Conservation (phyloP, 352 stramenopile genomes). For the Sclerospora graminicola region DNA sequence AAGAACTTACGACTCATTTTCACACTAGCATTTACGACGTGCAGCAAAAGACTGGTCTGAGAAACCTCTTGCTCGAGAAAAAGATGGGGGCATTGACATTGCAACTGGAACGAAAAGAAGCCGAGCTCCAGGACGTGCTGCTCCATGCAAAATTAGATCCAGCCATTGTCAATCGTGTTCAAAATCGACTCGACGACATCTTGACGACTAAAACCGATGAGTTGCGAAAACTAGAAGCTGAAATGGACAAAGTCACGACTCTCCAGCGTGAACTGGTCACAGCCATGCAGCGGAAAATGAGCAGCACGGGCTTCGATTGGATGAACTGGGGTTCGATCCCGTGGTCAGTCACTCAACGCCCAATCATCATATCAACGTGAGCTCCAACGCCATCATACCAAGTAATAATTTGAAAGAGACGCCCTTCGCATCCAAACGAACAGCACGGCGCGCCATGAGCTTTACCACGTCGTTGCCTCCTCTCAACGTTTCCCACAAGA, state of each 20-base stretch:
- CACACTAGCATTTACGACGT: conserved; percentile 87
- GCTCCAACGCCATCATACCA: too few species aligned
- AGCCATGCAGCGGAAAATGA: conserved; percentile 81
- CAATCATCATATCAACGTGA: too few species aligned
- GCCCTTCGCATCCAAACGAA: too few species aligned
- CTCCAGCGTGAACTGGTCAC: conserved; percentile 77
- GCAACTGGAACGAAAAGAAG: conserved; percentile 86
- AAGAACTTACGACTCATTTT: conserved; percentile 72
- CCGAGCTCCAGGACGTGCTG: conserved; percentile 88
- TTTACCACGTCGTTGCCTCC: conserved; percentile 3
- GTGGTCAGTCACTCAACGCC: too few species aligned
- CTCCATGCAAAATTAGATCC: conserved; percentile 86
- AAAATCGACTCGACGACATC: conserved; percentile 83
- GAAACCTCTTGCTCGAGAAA: conserved; percentile 91
- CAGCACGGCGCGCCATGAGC: neutral
- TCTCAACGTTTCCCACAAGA: conserved; percentile 4
- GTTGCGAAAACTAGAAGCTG: conserved; percentile 73
- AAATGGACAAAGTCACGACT: conserved; percentile 58
- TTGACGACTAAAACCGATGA: conserved; percentile 83
- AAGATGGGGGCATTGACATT: conserved; percentile 83
- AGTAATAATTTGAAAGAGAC: too few species aligned
- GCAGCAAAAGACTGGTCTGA: conserved; percentile 90
- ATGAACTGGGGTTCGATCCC: conserved; percentile 75
- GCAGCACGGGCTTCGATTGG: conserved; percentile 83
- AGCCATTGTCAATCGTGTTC: conserved; percentile 72